These are phyloP conservation scores for Isoetes taiwanensis DNA, from an alignment of 75 land plant species.

Conservation along the genomic window DNA sequence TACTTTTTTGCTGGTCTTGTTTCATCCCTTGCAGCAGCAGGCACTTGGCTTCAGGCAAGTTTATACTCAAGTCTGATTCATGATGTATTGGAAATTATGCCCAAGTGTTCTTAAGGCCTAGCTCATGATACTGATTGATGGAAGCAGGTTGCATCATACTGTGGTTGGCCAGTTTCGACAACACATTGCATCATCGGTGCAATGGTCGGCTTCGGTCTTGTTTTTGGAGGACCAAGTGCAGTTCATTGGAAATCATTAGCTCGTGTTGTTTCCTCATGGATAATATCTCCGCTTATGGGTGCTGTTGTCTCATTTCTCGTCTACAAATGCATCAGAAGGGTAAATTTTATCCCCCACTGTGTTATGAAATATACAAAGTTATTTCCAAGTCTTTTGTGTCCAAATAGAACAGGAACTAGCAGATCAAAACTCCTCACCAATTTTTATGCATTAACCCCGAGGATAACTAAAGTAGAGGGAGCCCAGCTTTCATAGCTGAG, in stretches of 20 bases:
- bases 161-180: constrained; percentile 6
- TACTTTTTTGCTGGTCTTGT: neutral
- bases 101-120: no score
- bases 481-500: no score
- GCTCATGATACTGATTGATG: neutral
- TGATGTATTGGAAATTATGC: neutral
- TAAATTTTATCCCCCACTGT: neutral
- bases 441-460: no score
- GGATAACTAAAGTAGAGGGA: no score
- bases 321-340: constrained; percentile 7
- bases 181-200: constrained; percentile 5
- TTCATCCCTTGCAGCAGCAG: constrained; percentile 1
- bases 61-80: neutral
- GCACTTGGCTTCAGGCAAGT: constrained; percentile 1
- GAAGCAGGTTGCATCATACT: constrained; percentile 4
- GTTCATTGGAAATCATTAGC: constrained; percentile 5
- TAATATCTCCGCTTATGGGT: neutral
- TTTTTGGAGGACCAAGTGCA: neutral
- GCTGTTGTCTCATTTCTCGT: neutral
- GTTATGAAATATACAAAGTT: neutral
- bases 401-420: no score
- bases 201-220: neutral
- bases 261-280: constrained; percentile 7
- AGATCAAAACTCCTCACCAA: no score
- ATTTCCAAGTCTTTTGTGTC: neutral